Evolutionary conservation across 2,329 filamentous ascomycete genomes (phyloP).

Genomic region (Bretziella fagacearum): DNA sequence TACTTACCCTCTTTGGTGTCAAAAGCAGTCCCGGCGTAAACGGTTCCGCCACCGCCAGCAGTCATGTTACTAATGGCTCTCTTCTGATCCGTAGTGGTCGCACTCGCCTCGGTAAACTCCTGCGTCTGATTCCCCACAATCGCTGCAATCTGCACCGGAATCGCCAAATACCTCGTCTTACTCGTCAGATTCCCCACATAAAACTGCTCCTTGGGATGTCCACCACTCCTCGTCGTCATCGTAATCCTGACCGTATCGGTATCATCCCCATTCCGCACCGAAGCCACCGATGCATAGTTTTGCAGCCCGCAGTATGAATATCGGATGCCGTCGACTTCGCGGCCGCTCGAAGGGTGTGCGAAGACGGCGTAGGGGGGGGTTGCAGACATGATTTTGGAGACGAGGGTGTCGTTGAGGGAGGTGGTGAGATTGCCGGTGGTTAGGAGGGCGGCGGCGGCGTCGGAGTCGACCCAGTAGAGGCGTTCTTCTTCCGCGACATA

Average conservation of each 20-base stretch:
- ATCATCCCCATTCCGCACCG: conserved; percentile 32
- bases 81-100: conserved; percentile 6
- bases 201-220: conserved; percentile 72
- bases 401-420: conserved; percentile 33
- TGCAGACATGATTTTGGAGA: conserved; percentile 26
- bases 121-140: conserved; percentile 29
- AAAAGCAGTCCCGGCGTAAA: conserved; percentile 59
- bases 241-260: conserved; percentile 35
- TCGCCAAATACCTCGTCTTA: conserved; percentile 54
- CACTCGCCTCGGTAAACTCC: conserved; percentile 16
- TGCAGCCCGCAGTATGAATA: conserved; percentile 71
- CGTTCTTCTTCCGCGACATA: conserved; percentile 30
- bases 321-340: conserved; percentile 48
- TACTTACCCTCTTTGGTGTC: conserved; percentile 56
- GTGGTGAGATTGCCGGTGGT: conserved; percentile 58
- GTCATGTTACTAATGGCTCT: background rate
- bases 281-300: conserved; percentile 44
- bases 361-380: conserved; percentile 60
- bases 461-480: conserved; percentile 70
- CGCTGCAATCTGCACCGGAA: conserved; percentile 47
- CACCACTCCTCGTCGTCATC: conserved; percentile 52
- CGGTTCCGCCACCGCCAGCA: conserved; percentile 55
- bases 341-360: conserved; percentile 44
- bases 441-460: conserved; percentile 60
- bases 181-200: conserved; percentile 59